phyloP scores from a whole-genome alignment of 2,329 filamentous ascomycete genomes.

The Dryadomyces quercivorus region DNA sequence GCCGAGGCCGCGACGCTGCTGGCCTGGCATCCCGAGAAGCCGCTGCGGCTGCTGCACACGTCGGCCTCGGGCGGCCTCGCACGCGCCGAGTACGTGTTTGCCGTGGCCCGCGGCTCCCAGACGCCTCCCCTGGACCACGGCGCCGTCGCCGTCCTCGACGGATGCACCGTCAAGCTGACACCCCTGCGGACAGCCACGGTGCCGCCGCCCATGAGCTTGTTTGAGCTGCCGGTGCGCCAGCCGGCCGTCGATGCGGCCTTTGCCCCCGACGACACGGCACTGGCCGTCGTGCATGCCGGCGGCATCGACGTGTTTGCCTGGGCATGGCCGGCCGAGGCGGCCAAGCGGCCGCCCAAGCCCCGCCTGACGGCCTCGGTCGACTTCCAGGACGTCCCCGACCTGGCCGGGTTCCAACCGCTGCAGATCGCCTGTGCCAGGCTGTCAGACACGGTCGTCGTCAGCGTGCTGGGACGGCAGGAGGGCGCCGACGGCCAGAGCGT shows the following conservation, averaged over 20 bases:
- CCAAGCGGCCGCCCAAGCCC: conserved; percentile 19
- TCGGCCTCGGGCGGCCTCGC: conserved; percentile 35
- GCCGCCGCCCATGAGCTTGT: conserved; percentile 84
- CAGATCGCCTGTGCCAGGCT: conserved; percentile 12
- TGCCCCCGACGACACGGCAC: conserved; percentile 45
- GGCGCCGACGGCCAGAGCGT: conserved; percentile 13
- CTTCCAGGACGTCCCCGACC: neutral
- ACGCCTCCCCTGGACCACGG: conserved; percentile 65
- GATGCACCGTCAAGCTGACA: conserved; percentile 66
- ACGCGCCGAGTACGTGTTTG: conserved; percentile 55
- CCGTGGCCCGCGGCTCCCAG: conserved; percentile 56
- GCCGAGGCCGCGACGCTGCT: conserved; percentile 21
- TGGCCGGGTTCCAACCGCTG: conserved; percentile 26
- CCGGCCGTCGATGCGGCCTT: conserved; percentile 51
- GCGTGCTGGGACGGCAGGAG: conserved; percentile 22
- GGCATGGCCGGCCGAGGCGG: conserved; percentile 44
- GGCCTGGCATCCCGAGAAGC: conserved; percentile 80
- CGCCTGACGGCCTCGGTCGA: neutral
- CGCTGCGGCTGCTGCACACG: conserved; percentile 53
- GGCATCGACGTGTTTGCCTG: conserved; percentile 61
- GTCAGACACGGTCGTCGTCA: conserved; percentile 11
- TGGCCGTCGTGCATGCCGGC: conserved; percentile 60
- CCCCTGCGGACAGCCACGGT: conserved; percentile 74
- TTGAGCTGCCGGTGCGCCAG: conserved; percentile 55
- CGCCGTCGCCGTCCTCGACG: conserved; percentile 74